Conservation (phyloP, 2,329 filamentous ascomycete species). For the Sclerotinia sclerotiorum region DNA sequence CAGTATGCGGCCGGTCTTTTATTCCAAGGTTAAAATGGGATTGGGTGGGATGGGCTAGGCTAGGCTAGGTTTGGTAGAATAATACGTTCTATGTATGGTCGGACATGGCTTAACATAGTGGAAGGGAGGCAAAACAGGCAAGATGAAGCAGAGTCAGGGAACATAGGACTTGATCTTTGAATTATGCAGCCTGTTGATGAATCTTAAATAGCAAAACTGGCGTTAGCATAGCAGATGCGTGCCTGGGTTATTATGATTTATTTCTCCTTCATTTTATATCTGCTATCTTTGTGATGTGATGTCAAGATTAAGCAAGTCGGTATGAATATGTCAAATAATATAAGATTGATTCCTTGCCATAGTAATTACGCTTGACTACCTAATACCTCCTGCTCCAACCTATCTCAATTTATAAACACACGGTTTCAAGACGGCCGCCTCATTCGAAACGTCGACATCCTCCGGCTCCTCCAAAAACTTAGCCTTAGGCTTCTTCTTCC, state of each 20-base stretch:
- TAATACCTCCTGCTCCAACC: neutral
- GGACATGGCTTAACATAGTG: constrained; percentile 4
- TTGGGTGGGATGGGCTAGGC: neutral
- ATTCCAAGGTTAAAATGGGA: constrained; percentile 50
- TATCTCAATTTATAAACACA: constrained; percentile 88
- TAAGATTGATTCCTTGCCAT: neutral
- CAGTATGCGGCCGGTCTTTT: constrained; percentile 85
- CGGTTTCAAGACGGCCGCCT: constrained; percentile 74
- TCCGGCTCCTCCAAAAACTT: constrained; percentile 65
- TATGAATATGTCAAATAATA: neutral
- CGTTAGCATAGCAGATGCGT: constrained; percentile 13
- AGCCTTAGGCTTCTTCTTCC: constrained; percentile 76
- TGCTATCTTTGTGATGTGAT: neutral
- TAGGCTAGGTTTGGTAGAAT: neutral
- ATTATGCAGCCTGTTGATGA: neutral
- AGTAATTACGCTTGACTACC: neutral
- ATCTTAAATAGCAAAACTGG: neutral
- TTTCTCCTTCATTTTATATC: neutral
- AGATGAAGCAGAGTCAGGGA: neutral
- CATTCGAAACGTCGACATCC: constrained; percentile 60
- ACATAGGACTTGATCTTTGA: neutral
- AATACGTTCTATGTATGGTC: constrained; percentile 9
- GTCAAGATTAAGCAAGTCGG: neutral
- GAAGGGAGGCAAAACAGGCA: constrained; percentile 10
- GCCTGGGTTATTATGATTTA: neutral